Conservation (phyloP, 2,329 filamentous ascomycete genomes). For the Diaporthe ampelina region DNA sequence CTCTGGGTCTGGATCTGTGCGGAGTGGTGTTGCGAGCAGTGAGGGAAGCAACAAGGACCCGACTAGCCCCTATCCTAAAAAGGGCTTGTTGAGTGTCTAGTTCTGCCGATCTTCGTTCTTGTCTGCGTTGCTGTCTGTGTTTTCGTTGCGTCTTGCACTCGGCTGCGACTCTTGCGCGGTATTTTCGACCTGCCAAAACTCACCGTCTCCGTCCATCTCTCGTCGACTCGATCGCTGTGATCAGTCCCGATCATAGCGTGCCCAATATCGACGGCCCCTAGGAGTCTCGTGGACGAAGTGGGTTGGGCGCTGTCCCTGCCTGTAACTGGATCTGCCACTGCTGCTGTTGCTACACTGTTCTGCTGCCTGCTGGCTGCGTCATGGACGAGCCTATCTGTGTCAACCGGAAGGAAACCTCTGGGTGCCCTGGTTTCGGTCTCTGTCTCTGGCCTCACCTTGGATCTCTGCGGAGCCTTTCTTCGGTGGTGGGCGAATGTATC, state of each 20-base stretch:
- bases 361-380: not conserved
- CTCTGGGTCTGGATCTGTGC: slow-evolving; percentile 46
- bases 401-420: not conserved
- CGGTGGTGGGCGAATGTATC: not conserved
- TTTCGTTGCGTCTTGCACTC: not conserved
- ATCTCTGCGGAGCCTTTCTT: not conserved
- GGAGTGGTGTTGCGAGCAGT: slow-evolving; percentile 62
- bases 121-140: not conserved
- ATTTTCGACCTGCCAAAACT: not conserved
- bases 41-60: slow-evolving; percentile 64
- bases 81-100: slow-evolving; percentile 17
- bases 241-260: not conserved
- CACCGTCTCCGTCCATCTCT: not conserved
- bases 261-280: not conserved
- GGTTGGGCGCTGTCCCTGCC: not conserved
- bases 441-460: not conserved
- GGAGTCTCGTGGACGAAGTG: not conserved
- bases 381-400: slow-evolving; percentile 11
- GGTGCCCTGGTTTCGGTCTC: no score
- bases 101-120: not conserved
- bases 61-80: slow-evolving; percentile 59
- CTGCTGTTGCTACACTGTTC: not conserved
- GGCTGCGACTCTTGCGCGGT: not conserved
- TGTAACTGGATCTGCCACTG: not conserved
- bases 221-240: not conserved